Evolutionary conservation across 2,329 filamentous ascomycete species (phyloP).

Genomic region (Pseudocercospora pini-densiflorae): DNA sequence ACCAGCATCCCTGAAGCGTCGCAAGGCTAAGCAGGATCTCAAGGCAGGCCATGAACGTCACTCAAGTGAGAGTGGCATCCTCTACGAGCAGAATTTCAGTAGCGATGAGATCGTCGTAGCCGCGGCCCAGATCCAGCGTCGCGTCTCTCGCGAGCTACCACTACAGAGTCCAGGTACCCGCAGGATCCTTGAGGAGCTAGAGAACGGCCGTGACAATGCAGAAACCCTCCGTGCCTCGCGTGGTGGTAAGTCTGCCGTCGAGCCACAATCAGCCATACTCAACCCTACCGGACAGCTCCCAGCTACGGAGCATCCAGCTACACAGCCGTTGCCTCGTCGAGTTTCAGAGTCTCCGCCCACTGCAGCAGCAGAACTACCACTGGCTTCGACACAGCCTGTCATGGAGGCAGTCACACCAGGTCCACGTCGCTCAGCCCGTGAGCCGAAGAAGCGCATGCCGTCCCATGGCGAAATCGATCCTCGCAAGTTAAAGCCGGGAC

Average conservation of each 20-base stretch:
- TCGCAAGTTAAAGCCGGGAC: neutral
- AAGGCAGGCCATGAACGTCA: neutral
- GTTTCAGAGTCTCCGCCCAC: neutral
- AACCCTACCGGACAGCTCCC: neutral
- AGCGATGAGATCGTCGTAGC: neutral
- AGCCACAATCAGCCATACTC: neutral
- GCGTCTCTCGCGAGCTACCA: neutral
- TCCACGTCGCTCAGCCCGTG: neutral
- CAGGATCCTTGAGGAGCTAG: neutral
- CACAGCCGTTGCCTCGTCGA: neutral
- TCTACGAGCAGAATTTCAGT: neutral
- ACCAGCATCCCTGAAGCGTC: slow-evolving; percentile 2
- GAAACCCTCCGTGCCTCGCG: neutral
- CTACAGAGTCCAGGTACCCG: neutral
- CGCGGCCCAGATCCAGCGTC: neutral
- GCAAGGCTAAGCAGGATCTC: neutral
- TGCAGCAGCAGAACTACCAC: neutral
- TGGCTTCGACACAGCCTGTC: neutral
- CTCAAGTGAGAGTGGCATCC: neutral
- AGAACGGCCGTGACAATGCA: neutral
- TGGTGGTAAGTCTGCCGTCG: neutral
- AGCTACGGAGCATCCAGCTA: neutral
- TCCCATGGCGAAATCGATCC: neutral
- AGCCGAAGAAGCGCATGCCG: neutral
- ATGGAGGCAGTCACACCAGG: neutral